phyloP scores from a whole-genome alignment of 108 stramenopile genomes.

The Bacterosira constricta region DNA sequence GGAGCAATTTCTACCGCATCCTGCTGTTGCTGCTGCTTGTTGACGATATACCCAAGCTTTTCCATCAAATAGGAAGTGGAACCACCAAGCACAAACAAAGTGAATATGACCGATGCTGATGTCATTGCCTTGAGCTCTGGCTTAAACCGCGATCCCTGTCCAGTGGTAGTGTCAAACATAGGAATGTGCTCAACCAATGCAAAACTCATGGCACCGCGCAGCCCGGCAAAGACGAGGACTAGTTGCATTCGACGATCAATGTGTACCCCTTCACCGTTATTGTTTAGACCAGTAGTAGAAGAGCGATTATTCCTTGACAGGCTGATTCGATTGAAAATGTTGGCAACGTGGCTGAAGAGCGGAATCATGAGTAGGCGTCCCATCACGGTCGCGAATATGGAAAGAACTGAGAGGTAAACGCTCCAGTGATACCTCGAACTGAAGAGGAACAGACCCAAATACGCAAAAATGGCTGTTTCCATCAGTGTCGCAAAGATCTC shows the following conservation, averaged over 20 bases:
- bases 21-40: constrained; percentile 27
- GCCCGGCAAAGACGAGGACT: constrained; percentile 84
- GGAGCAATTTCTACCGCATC: constrained; percentile 42
- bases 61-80: constrained; percentile 82
- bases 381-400: constrained; percentile 71
- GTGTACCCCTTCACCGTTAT: constrained; percentile 57
- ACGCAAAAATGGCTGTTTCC: constrained; percentile 93
- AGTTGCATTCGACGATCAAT: constrained; percentile 84
- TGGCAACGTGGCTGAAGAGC: constrained; percentile 65
- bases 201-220: constrained; percentile 91
- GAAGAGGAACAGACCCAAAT: constrained; percentile 87
- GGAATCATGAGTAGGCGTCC: constrained; percentile 86
- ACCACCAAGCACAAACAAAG: constrained; percentile 85
- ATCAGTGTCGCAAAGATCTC: constrained; percentile 83
- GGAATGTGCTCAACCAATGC: constrained; percentile 91
- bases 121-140: constrained; percentile 90
- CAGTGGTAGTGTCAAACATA: constrained; percentile 75
- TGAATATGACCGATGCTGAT: constrained; percentile 87
- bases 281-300: constrained; percentile 4
- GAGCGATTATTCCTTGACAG: constrained; percentile 31
- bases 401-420: constrained; percentile 60
- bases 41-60: constrained; percentile 54
- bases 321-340: constrained; percentile 62
- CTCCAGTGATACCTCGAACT: constrained; percentile 86
- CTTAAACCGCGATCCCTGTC: constrained; percentile 80